Evolutionary conservation across 768 basidiomycete genomes (phyloP).

Genomic region (Chalciporus chontae): DNA sequence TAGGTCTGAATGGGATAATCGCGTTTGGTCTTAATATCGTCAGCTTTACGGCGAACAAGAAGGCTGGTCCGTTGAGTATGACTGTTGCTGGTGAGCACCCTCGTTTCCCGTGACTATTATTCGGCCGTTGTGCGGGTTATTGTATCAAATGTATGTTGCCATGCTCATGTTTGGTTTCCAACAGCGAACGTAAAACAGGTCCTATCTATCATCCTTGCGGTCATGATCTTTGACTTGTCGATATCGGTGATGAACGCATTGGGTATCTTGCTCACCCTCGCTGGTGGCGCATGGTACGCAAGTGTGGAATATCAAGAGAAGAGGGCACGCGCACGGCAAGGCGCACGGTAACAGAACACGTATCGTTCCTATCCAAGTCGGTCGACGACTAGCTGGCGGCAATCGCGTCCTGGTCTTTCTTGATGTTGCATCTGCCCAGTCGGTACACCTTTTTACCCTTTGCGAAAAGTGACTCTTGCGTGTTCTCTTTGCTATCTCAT

Average conservation of each 20-base stretch:
- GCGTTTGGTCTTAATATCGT: constrained; percentile 94
- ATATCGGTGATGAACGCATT: constrained; percentile 77
- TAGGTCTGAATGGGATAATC: constrained; percentile 77
- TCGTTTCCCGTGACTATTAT: background rate
- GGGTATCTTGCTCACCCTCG: constrained; percentile 80
- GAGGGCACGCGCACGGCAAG: constrained; percentile 14
- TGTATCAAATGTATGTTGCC: background rate
- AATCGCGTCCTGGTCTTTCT: background rate
- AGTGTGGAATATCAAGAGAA: constrained; percentile 60
- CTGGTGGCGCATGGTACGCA: constrained; percentile 84
- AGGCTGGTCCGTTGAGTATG: constrained; percentile 86
- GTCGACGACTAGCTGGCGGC: background rate
- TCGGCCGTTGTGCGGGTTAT: constrained; percentile 5
- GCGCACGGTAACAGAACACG: constrained; percentile 6
- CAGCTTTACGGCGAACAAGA: constrained; percentile 93
- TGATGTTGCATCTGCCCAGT: background rate
- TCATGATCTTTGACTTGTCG: constrained; percentile 76
- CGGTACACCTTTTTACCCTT: background rate
- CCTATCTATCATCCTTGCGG: constrained; percentile 80
- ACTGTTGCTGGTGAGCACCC: constrained; percentile 72
- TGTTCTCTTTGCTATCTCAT: too few relatives aligned
- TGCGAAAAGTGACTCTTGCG: background rate
- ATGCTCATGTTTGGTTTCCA: constrained; percentile 8
- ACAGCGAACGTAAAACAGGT: constrained; percentile 92
- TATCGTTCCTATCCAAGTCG: background rate